Percentiles rank a stretch among this genome's conserved stretches.
Evolutionary conservation across 139 green algal species (phyloP).

Genomic region (Yamagishiella unicocca): DNA sequence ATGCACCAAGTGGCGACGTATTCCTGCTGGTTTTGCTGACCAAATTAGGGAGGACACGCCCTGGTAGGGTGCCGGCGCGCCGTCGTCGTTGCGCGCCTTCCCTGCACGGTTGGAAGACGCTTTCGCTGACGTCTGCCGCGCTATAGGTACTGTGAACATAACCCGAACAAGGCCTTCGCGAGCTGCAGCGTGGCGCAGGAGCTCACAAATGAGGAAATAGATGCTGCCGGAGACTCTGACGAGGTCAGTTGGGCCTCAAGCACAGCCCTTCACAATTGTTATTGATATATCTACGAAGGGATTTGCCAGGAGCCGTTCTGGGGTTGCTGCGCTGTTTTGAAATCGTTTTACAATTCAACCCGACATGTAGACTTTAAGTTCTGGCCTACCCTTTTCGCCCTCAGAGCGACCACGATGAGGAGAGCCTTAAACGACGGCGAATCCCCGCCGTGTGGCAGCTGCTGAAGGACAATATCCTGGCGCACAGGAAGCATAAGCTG

Average conservation of each 20-base stretch:
- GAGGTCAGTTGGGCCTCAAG: conserved; percentile 6
- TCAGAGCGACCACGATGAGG: conserved; percentile 44
- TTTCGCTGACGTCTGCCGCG: neutral
- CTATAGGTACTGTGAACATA: conserved; percentile 86
- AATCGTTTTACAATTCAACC: conserved; percentile 26
- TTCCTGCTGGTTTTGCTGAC: conserved; percentile 65
- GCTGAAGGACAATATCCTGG: conserved; percentile 85
- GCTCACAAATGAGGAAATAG: conserved; percentile 89
- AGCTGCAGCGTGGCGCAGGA: conserved; percentile 87
- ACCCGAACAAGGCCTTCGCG: conserved; percentile 77
- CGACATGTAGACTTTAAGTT: neutral
- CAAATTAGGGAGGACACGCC: conserved; percentile 69
- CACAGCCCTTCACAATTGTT: no score
- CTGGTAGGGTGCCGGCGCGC: conserved; percentile 65
- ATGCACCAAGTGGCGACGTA: conserved; percentile 88
- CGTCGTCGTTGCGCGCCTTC: neutral
- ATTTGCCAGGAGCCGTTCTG: neutral
- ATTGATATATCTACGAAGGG: no score
- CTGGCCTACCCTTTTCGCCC: no score
- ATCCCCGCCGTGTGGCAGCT: conserved; percentile 89
- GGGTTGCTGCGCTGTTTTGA: neutral
- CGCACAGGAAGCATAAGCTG: conserved; percentile 79
- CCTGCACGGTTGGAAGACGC: conserved; percentile 6
- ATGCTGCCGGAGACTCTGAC: conserved; percentile 55
- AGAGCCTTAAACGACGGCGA: conserved; percentile 46